Conservation (phyloP, 2,329 filamentous ascomycete species). For the Fusarium veterinarium region DNA sequence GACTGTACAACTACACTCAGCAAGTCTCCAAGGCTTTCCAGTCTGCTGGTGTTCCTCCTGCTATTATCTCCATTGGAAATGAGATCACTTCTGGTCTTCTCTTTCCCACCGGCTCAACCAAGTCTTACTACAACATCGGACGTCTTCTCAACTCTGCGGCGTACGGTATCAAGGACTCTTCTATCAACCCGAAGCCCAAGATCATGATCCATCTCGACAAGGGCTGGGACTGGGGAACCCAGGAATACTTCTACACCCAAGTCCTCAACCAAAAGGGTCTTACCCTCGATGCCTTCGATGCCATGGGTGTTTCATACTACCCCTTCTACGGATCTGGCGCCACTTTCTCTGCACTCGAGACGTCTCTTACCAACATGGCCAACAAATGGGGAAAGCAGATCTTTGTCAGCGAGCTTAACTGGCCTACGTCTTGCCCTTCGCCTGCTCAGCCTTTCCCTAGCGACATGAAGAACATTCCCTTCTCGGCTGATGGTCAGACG, state of each 20-base stretch:
- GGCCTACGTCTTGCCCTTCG: conserved; percentile 72
- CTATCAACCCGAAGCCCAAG: conserved; percentile 66
- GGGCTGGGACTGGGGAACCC: conserved; percentile 76
- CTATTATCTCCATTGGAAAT: conserved; percentile 78
- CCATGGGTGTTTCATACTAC: conserved; percentile 80
- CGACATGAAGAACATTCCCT: conserved; percentile 69
- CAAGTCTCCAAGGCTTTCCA: conserved; percentile 71
- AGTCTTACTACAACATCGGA: conserved; percentile 69
- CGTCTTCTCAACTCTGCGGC: conserved; percentile 72
- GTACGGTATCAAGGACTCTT: conserved; percentile 72
- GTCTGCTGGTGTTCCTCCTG: conserved; percentile 63
- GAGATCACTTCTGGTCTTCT: conserved; percentile 76
- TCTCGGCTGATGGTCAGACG: conserved; percentile 71
- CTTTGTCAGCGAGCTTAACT: conserved; percentile 77
- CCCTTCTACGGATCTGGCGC: conserved; percentile 74
- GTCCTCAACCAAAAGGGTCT: conserved; percentile 63
- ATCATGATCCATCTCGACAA: conserved; percentile 83
- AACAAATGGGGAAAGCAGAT: conserved; percentile 72
- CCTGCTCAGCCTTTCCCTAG: conserved; percentile 69
- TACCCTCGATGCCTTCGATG: conserved; percentile 71
- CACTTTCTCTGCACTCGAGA: conserved; percentile 67
- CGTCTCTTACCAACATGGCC: conserved; percentile 68
- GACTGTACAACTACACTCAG: conserved; percentile 76
- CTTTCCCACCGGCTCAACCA: conserved; percentile 68
- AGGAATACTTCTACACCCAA: conserved; percentile 73